Base-by-base conservation (phyloP, 495 filamentous ascomycete genomes). In the Aspergillus sparsus region DNA sequence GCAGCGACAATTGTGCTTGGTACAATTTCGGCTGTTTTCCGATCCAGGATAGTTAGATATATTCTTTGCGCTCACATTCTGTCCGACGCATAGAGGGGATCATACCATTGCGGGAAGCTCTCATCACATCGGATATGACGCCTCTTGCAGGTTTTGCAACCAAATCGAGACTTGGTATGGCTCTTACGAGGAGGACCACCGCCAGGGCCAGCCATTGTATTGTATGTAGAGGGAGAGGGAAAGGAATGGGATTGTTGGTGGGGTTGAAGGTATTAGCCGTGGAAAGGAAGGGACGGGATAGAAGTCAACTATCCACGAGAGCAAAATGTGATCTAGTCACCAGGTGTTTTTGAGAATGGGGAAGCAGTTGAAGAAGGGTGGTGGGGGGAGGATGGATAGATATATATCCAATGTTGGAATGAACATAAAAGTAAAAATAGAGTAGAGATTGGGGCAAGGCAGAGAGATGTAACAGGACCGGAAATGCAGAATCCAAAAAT, bases 71-170 rank as follows among this genome's bases (percentile, higher is more conserved):
- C 21, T 27, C 21, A 3, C 21, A 27, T 27, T 27, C 21, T 1
- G 21, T 27, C 21, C 3, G 21, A 27, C 21, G 21, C 21, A 27
- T 27, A 27, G 21, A 11, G 49, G 49, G 33, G 42, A 55, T 74
- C 80, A 63, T 82, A 97, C 93, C 94, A 98, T 85, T 98, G 94
- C 21, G 95, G 94, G 66, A 93, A 96, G 60, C 83, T 96, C 74
- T 98, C 95, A 73, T 98, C 94, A 77, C 94, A 98, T 60, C 94
- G 86, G 71, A 98, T 98, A 76, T 98, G 94, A 68, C 94, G 86
- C 74, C 88, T 86, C 82, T 98, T 98, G 83, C 94, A 98, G 35
- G 91, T 97, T 66, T 91, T 92, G 77, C 94, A 98, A 50, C 94
- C 94, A 76, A 96, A 97, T 58, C 94, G 86, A 50, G 93, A 97